Evolutionary conservation across 306 rosid species (phyloP).

Genomic region (Cucumis cinereus): DNA sequence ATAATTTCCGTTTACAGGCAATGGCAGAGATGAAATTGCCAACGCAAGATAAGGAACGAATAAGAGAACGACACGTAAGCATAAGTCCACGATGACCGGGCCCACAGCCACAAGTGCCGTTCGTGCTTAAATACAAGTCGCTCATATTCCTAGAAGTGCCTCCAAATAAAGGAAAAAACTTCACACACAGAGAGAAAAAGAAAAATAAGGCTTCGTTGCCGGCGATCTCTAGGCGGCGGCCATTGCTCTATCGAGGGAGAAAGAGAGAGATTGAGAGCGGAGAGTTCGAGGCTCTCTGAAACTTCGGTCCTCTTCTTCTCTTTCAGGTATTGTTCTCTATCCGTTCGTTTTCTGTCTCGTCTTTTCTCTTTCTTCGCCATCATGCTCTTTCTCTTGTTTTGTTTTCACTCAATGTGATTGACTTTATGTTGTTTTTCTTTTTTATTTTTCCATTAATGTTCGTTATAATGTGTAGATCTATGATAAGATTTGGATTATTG

Average conservation of each 20-base stretch:
- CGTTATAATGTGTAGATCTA: background rate
- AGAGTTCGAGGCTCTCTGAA: background rate
- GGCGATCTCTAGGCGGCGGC: slow-evolving; percentile 4
- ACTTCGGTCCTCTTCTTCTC: slow-evolving; percentile 1
- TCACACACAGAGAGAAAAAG: background rate
- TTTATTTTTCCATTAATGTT: background rate
- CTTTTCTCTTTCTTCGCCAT: background rate
- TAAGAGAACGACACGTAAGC: background rate
- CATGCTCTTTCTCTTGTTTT: background rate
- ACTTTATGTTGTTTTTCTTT: background rate
- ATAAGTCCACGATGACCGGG: background rate
- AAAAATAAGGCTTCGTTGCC: background rate
- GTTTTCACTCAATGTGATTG: background rate
- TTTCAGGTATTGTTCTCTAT: background rate
- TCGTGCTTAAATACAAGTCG: background rate
- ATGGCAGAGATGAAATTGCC: background rate
- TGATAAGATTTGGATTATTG: background rate
- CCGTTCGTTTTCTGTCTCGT: background rate
- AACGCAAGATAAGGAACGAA: background rate
- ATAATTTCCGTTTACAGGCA: background rate
- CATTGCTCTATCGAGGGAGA: background rate
- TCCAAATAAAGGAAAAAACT: background rate
- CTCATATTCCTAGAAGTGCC: background rate
- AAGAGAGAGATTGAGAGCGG: background rate
- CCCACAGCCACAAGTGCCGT: background rate